Percentiles rank a stretch among this genome's conserved stretches.
Evolutionary conservation across 768 basidiomycete genomes (phyloP).

Genomic region (Lentinula lateritia): DNA sequence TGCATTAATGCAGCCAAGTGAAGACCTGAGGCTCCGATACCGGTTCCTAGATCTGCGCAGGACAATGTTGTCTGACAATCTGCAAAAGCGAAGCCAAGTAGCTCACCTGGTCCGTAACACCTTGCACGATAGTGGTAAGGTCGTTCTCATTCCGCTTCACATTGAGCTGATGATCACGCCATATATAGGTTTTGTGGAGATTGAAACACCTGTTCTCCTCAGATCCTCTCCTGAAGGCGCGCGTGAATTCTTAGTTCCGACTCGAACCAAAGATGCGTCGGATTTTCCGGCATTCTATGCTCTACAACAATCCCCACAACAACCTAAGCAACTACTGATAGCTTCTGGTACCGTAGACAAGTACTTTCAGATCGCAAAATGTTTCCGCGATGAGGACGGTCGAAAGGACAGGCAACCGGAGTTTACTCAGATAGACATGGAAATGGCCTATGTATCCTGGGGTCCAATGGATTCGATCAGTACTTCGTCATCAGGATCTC

Average conservation of each 20-base stretch:
- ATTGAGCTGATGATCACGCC: conserved; percentile 9
- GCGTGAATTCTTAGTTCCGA: conserved; percentile 88
- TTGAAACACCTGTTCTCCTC: conserved; percentile 89
- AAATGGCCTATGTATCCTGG: conserved; percentile 95
- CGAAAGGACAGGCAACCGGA: conserved; percentile 94
- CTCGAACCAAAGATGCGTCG: conserved; percentile 41
- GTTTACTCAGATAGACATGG: conserved; percentile 95
- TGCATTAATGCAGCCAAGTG: conserved; percentile 56
- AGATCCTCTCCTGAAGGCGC: conserved; percentile 94
- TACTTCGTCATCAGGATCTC: conserved; percentile 10
- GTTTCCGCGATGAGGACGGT: conserved; percentile 95
- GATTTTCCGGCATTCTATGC: conserved; percentile 60
- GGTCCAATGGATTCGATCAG: conserved; percentile 29
- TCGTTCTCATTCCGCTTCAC: conserved; percentile 2
- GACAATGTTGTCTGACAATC: conserved; percentile 63
- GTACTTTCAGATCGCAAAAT: conserved; percentile 91
- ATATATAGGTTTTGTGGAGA: conserved; percentile 76
- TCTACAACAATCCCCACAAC: conserved; percentile 91
- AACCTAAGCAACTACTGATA: conserved; percentile 91
- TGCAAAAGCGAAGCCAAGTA: conserved; percentile 79
- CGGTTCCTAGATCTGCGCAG: conserved; percentile 89
- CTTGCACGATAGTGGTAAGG: conserved; percentile 68
- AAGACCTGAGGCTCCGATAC: conserved; percentile 79
- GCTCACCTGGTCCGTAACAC: conserved; percentile 69
- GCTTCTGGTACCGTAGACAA: conserved; percentile 84